A percentile compares a stretch with the other conserved stretches of the same genome.
Conservation (phyloP, 352 stramenopile genomes). For the Phytophthora nicotianae region DNA sequence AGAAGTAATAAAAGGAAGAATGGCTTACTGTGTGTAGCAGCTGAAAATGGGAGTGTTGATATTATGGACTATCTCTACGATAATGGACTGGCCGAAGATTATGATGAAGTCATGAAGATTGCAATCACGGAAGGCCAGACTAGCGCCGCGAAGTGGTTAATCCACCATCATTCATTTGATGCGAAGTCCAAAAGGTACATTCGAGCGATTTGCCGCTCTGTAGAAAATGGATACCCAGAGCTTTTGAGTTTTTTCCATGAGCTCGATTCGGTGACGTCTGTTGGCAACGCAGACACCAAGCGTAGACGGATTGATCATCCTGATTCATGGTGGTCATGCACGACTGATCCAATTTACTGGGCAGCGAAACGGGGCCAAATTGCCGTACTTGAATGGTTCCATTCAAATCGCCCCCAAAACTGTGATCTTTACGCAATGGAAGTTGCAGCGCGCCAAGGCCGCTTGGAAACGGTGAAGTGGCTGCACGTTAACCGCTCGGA, state of each 20-base stretch:
- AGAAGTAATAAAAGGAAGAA: background rate
- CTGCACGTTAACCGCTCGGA: background rate
- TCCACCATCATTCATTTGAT: background rate
- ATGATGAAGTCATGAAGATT: background rate
- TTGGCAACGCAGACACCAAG: background rate
- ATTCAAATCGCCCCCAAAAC: background rate
- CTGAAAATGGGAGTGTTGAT: background rate
- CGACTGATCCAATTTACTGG: background rate
- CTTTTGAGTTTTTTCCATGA: background rate
- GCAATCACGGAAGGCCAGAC: background rate
- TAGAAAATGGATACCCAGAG: background rate
- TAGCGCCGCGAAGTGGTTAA: background rate
- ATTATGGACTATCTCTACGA: background rate
- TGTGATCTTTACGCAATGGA: background rate
- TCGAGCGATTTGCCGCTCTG: background rate
- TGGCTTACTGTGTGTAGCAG: background rate
- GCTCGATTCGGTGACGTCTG: background rate
- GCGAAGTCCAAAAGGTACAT: background rate
- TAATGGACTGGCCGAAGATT: background rate
- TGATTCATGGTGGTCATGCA: background rate
- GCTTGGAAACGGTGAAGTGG: background rate
- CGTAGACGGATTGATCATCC: background rate
- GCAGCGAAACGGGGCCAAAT: background rate
- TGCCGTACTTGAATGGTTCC: slow-evolving; percentile 1
- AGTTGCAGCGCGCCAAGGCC: background rate